Evolutionary conservation across 495 filamentous ascomycete genomes (phyloP).

Genomic region (Schizothecium vesticola): DNA sequence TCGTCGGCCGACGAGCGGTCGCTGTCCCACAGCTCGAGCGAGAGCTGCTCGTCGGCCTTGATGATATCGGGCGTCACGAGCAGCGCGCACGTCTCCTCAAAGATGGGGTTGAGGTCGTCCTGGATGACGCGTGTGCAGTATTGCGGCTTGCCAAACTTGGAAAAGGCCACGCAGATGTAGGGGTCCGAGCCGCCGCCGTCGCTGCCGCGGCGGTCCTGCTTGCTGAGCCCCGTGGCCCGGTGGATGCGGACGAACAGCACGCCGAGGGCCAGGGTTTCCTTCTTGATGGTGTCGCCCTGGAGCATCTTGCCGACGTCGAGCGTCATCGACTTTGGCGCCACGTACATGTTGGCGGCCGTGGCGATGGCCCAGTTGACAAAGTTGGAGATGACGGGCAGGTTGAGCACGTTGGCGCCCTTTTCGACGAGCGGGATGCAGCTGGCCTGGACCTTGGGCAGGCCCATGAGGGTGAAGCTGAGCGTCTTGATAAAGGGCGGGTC

Average conservation of each 20-base stretch:
- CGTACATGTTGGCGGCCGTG: slow-evolving; percentile 81
- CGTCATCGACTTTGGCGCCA: slow-evolving; percentile 93
- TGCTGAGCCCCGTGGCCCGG: slow-evolving; percentile 77
- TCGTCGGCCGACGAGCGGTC: slow-evolving; percentile 86
- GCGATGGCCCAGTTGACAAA: slow-evolving; percentile 97
- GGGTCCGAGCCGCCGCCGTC: slow-evolving; percentile 89
- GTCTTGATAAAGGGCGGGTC: slow-evolving; percentile 88
- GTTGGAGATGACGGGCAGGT: slow-evolving; percentile 87
- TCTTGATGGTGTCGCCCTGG: slow-evolving; percentile 81
- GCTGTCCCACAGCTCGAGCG: slow-evolving; percentile 92
- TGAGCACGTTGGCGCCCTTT: slow-evolving; percentile 83
- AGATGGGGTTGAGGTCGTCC: slow-evolving; percentile 89
- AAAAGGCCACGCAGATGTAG: slow-evolving; percentile 68
- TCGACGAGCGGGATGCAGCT: slow-evolving; percentile 90
- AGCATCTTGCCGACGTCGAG: slow-evolving; percentile 87
- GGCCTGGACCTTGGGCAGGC: slow-evolving; percentile 79
- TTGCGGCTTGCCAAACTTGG: slow-evolving; percentile 95
- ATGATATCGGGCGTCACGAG: slow-evolving; percentile 82
- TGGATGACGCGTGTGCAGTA: slow-evolving; percentile 94
- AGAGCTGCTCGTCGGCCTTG: slow-evolving; percentile 87
- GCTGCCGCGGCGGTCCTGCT: slow-evolving; percentile 81
- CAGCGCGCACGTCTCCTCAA: slow-evolving; percentile 84
- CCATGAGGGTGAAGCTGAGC: slow-evolving; percentile 89
- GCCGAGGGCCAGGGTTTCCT: slow-evolving; percentile 79
- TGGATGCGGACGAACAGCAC: slow-evolving; percentile 89